Evolutionary conservation across 2,329 filamentous ascomycete species (phyloP).

Genomic region (Raffaelea ambrosiae): DNA sequence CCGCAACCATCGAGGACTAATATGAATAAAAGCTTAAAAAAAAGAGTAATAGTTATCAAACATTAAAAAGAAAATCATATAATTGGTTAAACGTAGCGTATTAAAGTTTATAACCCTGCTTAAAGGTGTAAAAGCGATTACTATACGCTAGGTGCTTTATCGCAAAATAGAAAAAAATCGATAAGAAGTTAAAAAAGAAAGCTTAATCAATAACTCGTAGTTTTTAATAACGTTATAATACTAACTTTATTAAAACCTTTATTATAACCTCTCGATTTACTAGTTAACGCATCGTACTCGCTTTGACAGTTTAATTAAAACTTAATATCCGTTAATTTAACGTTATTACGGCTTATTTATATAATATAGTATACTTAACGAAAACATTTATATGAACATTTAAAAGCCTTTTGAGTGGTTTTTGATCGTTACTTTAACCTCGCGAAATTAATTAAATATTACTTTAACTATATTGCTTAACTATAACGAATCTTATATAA

Average conservation of each 20-base stretch:
- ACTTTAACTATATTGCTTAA: not conserved
- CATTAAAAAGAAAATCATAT: not conserved
- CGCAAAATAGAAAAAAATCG: not conserved
- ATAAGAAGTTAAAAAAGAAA: not conserved
- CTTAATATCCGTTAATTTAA: too few relatives aligned
- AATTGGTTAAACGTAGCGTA: not conserved
- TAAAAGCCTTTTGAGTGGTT: not conserved
- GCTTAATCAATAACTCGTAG: not conserved
- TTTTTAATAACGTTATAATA: not conserved
- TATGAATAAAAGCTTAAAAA: too few relatives aligned
- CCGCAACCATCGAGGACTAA: too few relatives aligned
- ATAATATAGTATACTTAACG: not conserved
- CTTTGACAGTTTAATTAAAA: not conserved
- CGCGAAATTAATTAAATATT: not conserved
- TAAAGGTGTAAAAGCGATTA: not conserved
- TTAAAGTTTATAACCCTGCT: not conserved
- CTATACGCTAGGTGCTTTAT: not conserved
- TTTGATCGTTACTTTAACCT: not conserved
- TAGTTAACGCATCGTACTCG: not conserved
- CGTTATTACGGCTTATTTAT: not conserved
- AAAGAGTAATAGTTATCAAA: too few relatives aligned
- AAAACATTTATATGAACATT: not conserved
- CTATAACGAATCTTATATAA: not conserved
- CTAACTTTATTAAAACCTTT: not conserved
- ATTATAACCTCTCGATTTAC: not conserved